Percentiles rank a stretch among this genome's conserved stretches.
Conservation (phyloP, 345 rosid species). For the Sisymbrium irio region DNA sequence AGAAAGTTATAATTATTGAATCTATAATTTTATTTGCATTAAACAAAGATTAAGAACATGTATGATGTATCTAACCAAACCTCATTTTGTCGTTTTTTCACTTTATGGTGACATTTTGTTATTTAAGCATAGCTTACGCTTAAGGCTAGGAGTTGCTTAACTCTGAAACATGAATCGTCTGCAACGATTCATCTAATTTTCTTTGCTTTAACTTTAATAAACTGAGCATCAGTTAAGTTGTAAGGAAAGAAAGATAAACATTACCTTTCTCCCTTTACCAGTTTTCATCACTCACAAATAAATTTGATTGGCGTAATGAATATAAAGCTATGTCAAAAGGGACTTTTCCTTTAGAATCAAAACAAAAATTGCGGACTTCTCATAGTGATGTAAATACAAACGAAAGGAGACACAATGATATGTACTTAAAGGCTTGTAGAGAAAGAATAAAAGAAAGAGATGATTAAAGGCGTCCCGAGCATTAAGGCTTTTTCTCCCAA, state of each 20-base stretch:
- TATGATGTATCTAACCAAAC: slow-evolving; percentile 21
- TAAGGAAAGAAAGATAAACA: slow-evolving; percentile 7
- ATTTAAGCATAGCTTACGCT: slow-evolving; percentile 14
- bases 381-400: slow-evolving; percentile 17
- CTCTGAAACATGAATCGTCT: slow-evolving; percentile 6
- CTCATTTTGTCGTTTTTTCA: slow-evolving; percentile 8
- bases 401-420: slow-evolving; percentile 10
- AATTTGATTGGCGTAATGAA: neutral
- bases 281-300: neutral
- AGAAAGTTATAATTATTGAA: neutral
- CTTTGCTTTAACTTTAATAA: slow-evolving; percentile 19
- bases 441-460: neutral
- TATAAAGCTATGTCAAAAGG: slow-evolving; percentile 11
- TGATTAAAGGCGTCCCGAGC: slow-evolving; percentile 23
- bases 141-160: slow-evolving; percentile 12
- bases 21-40: neutral
- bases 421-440: neutral
- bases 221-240: neutral
- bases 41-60: slow-evolving; percentile 12
- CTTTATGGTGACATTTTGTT: slow-evolving; percentile 3
- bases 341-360: neutral
- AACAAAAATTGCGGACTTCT: slow-evolving; percentile 11
- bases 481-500: slow-evolving; percentile 32
- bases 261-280: neutral
- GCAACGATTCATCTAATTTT: slow-evolving; percentile 3